phyloP scores from a whole-genome alignment of 2,329 filamentous ascomycete genomes.

The Seiridium cupressi region DNA sequence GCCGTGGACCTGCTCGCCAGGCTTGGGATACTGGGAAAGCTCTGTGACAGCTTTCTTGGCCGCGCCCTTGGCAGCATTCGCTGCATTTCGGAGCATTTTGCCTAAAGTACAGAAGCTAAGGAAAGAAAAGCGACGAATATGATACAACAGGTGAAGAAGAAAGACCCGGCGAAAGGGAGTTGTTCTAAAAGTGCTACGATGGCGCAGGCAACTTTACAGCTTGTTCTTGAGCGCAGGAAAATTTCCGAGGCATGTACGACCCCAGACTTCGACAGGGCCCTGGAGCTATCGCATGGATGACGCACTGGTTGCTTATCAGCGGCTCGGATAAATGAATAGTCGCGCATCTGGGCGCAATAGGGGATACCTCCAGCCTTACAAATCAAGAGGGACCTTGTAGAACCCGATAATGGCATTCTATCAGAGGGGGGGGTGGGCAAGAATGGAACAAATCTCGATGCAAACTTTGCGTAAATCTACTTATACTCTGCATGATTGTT shows the following conservation, averaged over 20 bases:
- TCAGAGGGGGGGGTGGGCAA: too few relatives aligned
- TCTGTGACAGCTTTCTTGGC: slow-evolving; percentile 69
- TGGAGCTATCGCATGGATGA: slow-evolving; percentile 2
- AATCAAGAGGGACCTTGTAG: not conserved
- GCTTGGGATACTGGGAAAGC: slow-evolving; percentile 70
- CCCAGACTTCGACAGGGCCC: not conserved
- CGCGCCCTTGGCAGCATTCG: slow-evolving; percentile 44
- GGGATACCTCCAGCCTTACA: not conserved
- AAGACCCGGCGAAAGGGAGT: not conserved
- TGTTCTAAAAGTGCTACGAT: not conserved
- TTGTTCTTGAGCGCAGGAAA: not conserved
- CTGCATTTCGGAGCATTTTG: slow-evolving; percentile 39
- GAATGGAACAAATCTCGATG: too few relatives aligned
- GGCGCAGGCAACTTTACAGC: too few relatives aligned
- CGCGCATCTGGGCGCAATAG: not conserved
- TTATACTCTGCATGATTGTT: too few relatives aligned
- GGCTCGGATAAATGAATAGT: slow-evolving; percentile 3
- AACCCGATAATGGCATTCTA: too few relatives aligned
- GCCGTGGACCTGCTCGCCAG: slow-evolving; percentile 85
- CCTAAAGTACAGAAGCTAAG: not conserved
- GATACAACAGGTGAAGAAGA: not conserved
- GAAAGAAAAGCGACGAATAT: not conserved
- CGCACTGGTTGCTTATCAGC: slow-evolving; percentile 5
- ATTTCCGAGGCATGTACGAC: not conserved
- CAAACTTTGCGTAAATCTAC: too few relatives aligned